These are phyloP conservation scores for Aspergillus tamarii DNA, from an alignment of 2,329 filamentous ascomycete species.

Conservation along the genomic window DNA sequence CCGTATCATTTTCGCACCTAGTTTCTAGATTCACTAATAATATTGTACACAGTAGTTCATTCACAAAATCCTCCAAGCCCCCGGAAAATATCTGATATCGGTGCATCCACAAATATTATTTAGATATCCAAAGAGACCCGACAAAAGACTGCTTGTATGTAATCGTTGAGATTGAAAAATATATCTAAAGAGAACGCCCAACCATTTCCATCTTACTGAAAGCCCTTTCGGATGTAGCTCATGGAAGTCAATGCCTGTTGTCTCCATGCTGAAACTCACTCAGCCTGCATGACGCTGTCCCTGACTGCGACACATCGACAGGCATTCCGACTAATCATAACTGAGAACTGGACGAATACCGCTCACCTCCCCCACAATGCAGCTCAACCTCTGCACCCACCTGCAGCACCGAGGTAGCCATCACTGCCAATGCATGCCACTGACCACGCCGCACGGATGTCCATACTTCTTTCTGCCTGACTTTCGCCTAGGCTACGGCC, in stretches of 20 bases:
- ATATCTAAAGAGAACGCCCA: not conserved
- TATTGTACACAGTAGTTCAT: no score
- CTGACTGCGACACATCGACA: not conserved
- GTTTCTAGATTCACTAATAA: not conserved
- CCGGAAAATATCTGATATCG: not conserved
- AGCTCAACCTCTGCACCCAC: constrained; percentile 3
- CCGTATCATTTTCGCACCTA: not conserved
- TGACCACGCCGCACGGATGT: not conserved
- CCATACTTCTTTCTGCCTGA: not conserved
- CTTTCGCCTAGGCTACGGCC: not conserved
- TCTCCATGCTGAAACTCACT: not conserved
- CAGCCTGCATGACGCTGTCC: not conserved
- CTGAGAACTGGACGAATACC: not conserved
- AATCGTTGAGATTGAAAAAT: not conserved
- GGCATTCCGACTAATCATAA: not conserved
- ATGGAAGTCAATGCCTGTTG: not conserved
- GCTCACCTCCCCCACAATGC: not conserved
- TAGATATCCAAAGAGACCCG: not conserved
- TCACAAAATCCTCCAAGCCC: not conserved
- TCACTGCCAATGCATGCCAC: constrained; percentile 1
- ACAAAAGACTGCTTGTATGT: not conserved
- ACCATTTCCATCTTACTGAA: not conserved
- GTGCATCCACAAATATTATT: not conserved
- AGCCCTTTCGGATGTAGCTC: not conserved
- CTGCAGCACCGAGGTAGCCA: not conserved